Percentiles rank a stretch among this genome's conserved stretches.
Conservation (phyloP, 805 yeast species). For the Pichia kluyveri region DNA sequence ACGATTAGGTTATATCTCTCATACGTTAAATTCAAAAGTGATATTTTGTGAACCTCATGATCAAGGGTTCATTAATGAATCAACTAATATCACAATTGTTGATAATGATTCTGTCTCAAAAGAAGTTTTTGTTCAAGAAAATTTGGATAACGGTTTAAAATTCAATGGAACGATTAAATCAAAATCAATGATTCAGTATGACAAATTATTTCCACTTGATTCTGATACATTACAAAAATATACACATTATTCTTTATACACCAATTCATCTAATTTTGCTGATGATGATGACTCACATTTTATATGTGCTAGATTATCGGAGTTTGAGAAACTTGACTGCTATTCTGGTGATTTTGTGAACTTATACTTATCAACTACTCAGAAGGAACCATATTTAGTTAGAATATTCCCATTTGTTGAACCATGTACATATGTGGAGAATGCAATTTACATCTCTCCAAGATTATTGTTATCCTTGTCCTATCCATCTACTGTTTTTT, state of each 20-base stretch:
- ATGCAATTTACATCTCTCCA: slow-evolving; percentile 53
- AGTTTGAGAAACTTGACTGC: slow-evolving; percentile 47
- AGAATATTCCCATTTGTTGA: slow-evolving; percentile 53
- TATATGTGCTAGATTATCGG: slow-evolving; percentile 38
- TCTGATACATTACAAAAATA: slow-evolving; percentile 9
- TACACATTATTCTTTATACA: slow-evolving; percentile 12
- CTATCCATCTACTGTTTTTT: slow-evolving; percentile 16
- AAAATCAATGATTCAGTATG: neutral
- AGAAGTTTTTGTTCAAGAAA: neutral
- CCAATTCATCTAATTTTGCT: slow-evolving; percentile 10
- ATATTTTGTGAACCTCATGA: slow-evolving; percentile 63
- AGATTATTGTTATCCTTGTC: slow-evolving; percentile 36
- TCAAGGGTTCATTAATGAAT: slow-evolving; percentile 47
- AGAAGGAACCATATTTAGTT: slow-evolving; percentile 19
- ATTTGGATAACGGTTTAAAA: neutral
- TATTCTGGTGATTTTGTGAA: slow-evolving; percentile 62
- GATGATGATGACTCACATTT: slow-evolving; percentile 38
- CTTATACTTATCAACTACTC: slow-evolving; percentile 1
- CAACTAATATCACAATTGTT: slow-evolving; percentile 49
- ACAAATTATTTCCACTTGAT: neutral
- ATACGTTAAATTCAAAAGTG: slow-evolving; percentile 40
- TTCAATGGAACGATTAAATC: neutral
- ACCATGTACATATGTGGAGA: slow-evolving; percentile 39
- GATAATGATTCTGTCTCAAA: slow-evolving; percentile 15
- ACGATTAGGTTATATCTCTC: slow-evolving; percentile 35